phyloP scores from a whole-genome alignment of 1,284 basidiomycete species.

The Apiotrichum akiyoshidainum region DNA sequence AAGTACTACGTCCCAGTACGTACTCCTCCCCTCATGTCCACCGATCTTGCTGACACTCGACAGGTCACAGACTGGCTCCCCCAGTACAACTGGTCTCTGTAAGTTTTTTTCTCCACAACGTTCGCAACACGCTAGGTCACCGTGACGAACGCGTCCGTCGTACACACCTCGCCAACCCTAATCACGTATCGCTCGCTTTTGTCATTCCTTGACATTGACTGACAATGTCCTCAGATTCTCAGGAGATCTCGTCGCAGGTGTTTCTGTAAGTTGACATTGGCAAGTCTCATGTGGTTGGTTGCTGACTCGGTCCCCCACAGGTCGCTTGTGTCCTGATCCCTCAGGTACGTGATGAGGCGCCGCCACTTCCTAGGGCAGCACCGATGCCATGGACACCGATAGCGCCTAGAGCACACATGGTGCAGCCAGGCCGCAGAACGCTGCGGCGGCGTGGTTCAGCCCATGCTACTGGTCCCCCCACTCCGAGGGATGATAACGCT shows the following conservation, averaged over 20 bases:
- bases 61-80: slow-evolving; percentile 69
- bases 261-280: slow-evolving; percentile 57
- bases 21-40: background rate
- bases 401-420: too few relatives aligned
- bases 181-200: background rate
- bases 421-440: too few relatives aligned
- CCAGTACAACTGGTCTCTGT: slow-evolving; percentile 69
- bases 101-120: slow-evolving; percentile 43
- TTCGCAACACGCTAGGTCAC: background rate
- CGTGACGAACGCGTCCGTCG: background rate
- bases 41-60: background rate
- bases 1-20: slow-evolving; percentile 50
- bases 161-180: background rate
- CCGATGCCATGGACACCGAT: background rate
- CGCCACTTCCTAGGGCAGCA: background rate
- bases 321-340: slow-evolving; percentile 85
- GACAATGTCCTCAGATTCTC: slow-evolving; percentile 58
- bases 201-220: background rate
- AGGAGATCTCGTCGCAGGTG: slow-evolving; percentile 76
- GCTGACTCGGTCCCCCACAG: slow-evolving; percentile 23
- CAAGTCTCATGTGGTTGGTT: background rate
- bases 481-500: background rate
- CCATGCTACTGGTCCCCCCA: too few relatives aligned
- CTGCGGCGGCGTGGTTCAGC: too few relatives aligned
- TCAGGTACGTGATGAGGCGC: slow-evolving; percentile 56